A percentile compares a stretch with the other conserved stretches of the same genome.
Conservation (phyloP, 2,329 filamentous ascomycete genomes). For the Truncatella angustata region DNA sequence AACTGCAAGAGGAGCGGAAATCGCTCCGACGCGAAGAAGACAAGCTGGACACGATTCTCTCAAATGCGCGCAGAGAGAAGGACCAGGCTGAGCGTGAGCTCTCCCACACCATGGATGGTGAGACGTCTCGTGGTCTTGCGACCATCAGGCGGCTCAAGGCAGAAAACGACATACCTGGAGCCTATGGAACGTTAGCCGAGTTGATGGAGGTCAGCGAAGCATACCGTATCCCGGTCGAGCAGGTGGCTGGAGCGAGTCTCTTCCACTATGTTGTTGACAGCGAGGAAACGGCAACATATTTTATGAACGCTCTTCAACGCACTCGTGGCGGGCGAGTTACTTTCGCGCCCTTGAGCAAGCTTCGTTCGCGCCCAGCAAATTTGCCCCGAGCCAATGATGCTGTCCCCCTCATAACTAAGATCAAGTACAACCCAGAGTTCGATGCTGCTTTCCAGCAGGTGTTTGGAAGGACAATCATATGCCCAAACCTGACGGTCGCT, state of each 20-base stretch:
- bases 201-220: slow-evolving; percentile 82
- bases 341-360: slow-evolving; percentile 86
- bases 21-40: slow-evolving; percentile 86
- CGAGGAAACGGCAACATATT: slow-evolving; percentile 78
- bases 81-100: slow-evolving; percentile 75
- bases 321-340: slow-evolving; percentile 84
- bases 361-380: slow-evolving; percentile 69
- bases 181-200: slow-evolving; percentile 90
- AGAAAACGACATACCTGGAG: slow-evolving; percentile 76
- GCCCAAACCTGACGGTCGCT: slow-evolving; percentile 83
- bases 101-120: slow-evolving; percentile 83
- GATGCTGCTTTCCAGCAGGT: slow-evolving; percentile 91
- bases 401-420: slow-evolving; percentile 80
- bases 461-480: slow-evolving; percentile 93
- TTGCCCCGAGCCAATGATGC: slow-evolving; percentile 85
- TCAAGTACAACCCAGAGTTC: slow-evolving; percentile 73
- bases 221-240: slow-evolving; percentile 87
- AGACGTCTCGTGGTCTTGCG: slow-evolving; percentile 83
- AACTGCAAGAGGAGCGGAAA: slow-evolving; percentile 82
- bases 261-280: slow-evolving; percentile 97
- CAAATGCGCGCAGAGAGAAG: slow-evolving; percentile 73
- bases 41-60: slow-evolving; percentile 74
- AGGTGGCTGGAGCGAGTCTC: slow-evolving; percentile 85
- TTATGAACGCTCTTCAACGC: slow-evolving; percentile 76
- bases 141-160: slow-evolving; percentile 80